Evolutionary conservation across 1,284 basidiomycete species (phyloP).

Genomic region (Fomitopsis schrenkii): DNA sequence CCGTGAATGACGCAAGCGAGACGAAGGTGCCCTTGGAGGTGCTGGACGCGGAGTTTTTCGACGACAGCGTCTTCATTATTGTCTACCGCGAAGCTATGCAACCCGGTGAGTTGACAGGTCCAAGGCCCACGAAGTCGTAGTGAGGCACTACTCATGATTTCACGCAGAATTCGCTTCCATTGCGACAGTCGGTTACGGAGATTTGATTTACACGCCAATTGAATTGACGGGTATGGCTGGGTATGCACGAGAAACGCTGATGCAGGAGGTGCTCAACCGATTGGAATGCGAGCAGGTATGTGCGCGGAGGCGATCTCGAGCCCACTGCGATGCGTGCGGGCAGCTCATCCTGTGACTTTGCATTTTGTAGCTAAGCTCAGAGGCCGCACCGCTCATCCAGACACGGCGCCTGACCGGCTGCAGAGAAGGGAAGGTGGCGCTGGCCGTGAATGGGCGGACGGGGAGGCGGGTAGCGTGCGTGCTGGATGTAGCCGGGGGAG

Average conservation of each 20-base stretch:
- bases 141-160: slow-evolving; percentile 25
- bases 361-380: slow-evolving; percentile 40
- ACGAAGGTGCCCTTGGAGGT: slow-evolving; percentile 36
- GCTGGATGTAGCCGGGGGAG: slow-evolving; percentile 54
- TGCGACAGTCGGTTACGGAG: slow-evolving; percentile 54
- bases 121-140: not conserved
- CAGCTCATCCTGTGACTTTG: slow-evolving; percentile 13
- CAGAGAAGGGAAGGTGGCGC: slow-evolving; percentile 45
- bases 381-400: slow-evolving; percentile 50
- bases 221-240: slow-evolving; percentile 41
- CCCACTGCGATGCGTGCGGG: slow-evolving; percentile 2
- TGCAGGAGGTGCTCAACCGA: slow-evolving; percentile 47
- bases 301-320: slow-evolving; percentile 3
- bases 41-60: slow-evolving; percentile 71
- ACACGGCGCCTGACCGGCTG: slow-evolving; percentile 52
- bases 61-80: slow-evolving; percentile 62
- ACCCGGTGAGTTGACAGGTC: slow-evolving; percentile 18
- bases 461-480: slow-evolving; percentile 74
- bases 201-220: slow-evolving; percentile 53
- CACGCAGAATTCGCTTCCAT: slow-evolving; percentile 46
- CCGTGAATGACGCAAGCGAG: slow-evolving; percentile 13
- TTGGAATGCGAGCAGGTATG: slow-evolving; percentile 51
- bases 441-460: slow-evolving; percentile 69
- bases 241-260: slow-evolving; percentile 57
- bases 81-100: slow-evolving; percentile 36